Evolutionary conservation across 106 monocot genomes (phyloP).

Genomic region (Cymbidium sinense): DNA sequence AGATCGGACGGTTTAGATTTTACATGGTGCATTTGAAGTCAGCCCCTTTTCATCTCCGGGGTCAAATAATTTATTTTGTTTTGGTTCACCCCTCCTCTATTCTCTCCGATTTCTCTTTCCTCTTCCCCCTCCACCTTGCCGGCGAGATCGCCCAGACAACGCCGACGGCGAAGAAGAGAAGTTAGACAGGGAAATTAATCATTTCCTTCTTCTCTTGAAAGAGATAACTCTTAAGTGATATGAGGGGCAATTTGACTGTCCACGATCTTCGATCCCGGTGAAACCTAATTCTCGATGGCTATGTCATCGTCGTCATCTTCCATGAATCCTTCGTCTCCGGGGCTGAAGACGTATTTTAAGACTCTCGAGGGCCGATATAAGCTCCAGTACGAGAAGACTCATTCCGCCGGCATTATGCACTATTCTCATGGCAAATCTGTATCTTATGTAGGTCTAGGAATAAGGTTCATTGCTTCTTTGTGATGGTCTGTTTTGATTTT

Average conservation of each 20-base stretch:
- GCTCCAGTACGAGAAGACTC: conserved; percentile 91
- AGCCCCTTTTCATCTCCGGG: not conserved
- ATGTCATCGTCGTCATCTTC: conserved; percentile 43
- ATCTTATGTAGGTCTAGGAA: conserved; percentile 56
- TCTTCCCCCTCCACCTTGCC: not conserved
- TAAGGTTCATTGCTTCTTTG: not conserved
- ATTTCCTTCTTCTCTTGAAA: not conserved
- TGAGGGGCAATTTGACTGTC: not conserved
- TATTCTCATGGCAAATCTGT: conserved; percentile 74
- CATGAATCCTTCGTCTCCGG: conserved; percentile 37
- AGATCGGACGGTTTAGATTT: not conserved
- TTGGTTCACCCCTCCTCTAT: not conserved
- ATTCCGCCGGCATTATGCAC: conserved; percentile 69
- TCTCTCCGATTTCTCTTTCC: not conserved
- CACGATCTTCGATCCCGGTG: not conserved
- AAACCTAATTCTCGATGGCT: conserved; percentile 27
- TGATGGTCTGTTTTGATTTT: not conserved
- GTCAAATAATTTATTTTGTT: not conserved
- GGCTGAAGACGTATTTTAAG: conserved; percentile 84
- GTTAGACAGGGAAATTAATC: not conserved
- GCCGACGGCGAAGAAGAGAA: not conserved
- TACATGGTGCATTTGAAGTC: not conserved
- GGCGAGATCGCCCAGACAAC: not conserved
- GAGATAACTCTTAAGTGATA: not conserved
- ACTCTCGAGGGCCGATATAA: conserved; percentile 86